A percentile compares a stretch with the other conserved stretches of the same genome.
phyloP scores from a whole-genome alignment of 768 basidiomycete species.

The Lepiota venenata region DNA sequence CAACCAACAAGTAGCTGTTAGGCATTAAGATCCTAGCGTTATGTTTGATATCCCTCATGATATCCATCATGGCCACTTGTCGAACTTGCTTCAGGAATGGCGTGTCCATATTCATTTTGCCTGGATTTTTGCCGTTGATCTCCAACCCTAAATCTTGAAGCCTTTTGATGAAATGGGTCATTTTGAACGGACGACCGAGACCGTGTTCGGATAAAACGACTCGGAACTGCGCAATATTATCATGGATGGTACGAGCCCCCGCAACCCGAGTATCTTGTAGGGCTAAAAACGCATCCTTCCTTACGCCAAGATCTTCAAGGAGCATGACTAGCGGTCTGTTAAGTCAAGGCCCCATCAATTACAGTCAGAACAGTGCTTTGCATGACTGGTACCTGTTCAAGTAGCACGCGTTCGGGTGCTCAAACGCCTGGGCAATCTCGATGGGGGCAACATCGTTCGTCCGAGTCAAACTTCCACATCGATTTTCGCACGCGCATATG shows the following conservation, averaged over 20 bases:
- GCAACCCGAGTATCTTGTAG: conserved; percentile 62
- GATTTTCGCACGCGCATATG: conserved; percentile 68
- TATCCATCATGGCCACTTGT: conserved; percentile 58
- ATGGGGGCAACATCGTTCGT: conserved; percentile 52
- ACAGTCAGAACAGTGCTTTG: conserved; percentile 7
- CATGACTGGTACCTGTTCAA: conserved; percentile 56
- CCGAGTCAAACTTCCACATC: conserved; percentile 71
- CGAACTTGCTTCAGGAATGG: conserved; percentile 58
- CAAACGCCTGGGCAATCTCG: conserved; percentile 69
- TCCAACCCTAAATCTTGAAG: conserved; percentile 40
- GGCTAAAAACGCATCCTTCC: conserved; percentile 49
- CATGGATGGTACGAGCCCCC: conserved; percentile 55
- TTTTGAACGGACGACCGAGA: conserved; percentile 41
- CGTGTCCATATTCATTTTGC: conserved; percentile 39
- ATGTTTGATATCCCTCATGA: conserved; percentile 73
- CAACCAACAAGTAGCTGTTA: conserved; percentile 66
- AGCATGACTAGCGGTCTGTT: conserved; percentile 71
- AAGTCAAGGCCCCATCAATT: not conserved
- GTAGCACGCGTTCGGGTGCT: conserved; percentile 56
- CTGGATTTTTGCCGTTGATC: conserved; percentile 30
- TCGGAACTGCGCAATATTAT: conserved; percentile 47
- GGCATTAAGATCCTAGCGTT: conserved; percentile 71
- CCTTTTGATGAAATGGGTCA: conserved; percentile 49
- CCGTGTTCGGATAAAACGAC: conserved; percentile 45
- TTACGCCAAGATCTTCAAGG: conserved; percentile 72